Percentiles rank a stretch among this genome's conserved stretches.
These are phyloP conservation scores for Ustilago loliicola DNA, from an alignment of 1,284 basidiomycete genomes.

Conservation along the genomic window DNA sequence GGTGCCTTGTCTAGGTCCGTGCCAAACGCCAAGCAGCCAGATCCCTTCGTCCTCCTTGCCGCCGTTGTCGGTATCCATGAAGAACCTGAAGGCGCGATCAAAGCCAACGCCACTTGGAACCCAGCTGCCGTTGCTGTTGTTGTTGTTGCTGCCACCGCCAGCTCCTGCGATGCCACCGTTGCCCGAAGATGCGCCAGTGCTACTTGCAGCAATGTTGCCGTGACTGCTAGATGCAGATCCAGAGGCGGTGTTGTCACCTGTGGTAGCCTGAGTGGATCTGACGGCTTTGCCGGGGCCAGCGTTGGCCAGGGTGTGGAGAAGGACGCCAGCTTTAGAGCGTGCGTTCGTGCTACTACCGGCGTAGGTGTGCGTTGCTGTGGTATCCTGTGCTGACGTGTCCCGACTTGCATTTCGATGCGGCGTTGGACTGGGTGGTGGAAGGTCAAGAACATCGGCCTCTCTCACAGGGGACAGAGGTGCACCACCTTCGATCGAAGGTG, in stretches of 20 bases:
- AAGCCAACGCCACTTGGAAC: slow-evolving; percentile 46
- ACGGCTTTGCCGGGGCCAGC: slow-evolving; percentile 11
- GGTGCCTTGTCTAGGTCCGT: slow-evolving; percentile 41
- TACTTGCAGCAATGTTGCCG: slow-evolving; percentile 4
- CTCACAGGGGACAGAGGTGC: slow-evolving; percentile 31
- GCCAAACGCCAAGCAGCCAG: slow-evolving; percentile 65
- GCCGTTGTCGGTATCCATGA: slow-evolving; percentile 51
- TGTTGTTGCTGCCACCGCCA: too few relatives aligned
- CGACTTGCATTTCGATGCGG: slow-evolving; percentile 4
- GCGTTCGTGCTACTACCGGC: not conserved
- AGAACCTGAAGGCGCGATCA: slow-evolving; percentile 63
- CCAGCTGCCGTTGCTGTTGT: slow-evolving; percentile 23
- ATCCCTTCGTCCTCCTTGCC: slow-evolving; percentile 50
- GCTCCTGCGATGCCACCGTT: slow-evolving; percentile 6
- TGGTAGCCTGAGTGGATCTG: slow-evolving; percentile 8
- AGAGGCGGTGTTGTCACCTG: slow-evolving; percentile 13
- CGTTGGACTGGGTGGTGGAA: slow-evolving; percentile 11
- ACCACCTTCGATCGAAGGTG: slow-evolving; percentile 20
- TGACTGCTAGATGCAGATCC: slow-evolving; percentile 5
- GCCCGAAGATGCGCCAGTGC: not conserved
- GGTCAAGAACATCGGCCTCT: slow-evolving; percentile 35
- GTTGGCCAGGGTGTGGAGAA: slow-evolving; percentile 31
- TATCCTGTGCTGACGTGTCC: not conserved
- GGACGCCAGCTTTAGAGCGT: slow-evolving; percentile 32
- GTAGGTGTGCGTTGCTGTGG: not conserved